Percentiles rank a stretch among this genome's conserved stretches.
Conservation (phyloP, 2,329 filamentous ascomycete species). For the Coniella lustricola region DNA sequence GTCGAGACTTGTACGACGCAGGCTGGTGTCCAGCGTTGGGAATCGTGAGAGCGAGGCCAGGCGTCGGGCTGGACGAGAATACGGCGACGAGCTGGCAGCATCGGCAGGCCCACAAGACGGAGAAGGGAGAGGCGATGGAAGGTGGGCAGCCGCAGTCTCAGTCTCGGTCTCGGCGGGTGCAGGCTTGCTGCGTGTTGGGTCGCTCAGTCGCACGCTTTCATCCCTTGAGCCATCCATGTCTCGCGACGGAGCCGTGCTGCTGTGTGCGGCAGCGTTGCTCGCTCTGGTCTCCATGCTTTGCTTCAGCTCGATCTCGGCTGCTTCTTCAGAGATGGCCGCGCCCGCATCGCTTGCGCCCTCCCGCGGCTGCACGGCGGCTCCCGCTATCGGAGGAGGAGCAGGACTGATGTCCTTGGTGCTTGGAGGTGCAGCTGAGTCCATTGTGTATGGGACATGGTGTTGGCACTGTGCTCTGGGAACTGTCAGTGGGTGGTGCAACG, state of each 20-base stretch:
- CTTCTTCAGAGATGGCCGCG: neutral
- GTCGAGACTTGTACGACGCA: constrained; percentile 1
- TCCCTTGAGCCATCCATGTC: neutral
- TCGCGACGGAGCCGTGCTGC: neutral
- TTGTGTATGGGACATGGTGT: too few relatives aligned
- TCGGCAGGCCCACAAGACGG: neutral
- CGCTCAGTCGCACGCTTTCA: neutral
- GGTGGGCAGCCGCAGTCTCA: neutral
- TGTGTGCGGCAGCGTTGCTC: neutral
- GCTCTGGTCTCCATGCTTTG: neutral
- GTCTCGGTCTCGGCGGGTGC: neutral
- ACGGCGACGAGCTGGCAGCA: neutral
- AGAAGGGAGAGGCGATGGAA: constrained; percentile 6
- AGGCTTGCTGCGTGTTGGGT: neutral
- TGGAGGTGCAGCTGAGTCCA: too few relatives aligned
- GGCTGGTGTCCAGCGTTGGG: neutral
- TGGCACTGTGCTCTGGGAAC: too few relatives aligned
- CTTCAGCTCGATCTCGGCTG: neutral
- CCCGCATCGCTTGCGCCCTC: neutral
- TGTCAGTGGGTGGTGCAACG: too few relatives aligned
- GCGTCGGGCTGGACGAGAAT: neutral
- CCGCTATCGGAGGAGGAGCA: too few relatives aligned
- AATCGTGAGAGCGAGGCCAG: neutral
- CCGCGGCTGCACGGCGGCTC: neutral
- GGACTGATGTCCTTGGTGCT: too few relatives aligned